Evolutionary conservation across 345 rosid species (phyloP).

Genomic region (Lepidium africanum): DNA sequence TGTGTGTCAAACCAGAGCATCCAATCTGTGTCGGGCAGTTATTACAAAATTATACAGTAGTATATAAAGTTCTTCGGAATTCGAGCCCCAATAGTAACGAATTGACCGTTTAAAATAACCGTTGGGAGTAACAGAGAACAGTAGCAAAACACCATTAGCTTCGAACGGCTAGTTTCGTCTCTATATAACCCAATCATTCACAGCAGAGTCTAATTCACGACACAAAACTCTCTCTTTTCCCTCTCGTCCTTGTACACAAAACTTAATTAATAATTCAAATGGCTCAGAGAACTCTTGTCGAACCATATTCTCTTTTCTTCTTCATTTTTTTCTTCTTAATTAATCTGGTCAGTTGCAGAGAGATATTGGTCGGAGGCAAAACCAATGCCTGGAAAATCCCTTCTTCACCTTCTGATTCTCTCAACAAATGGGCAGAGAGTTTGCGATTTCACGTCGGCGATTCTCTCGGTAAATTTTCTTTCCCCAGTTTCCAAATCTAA

Average conservation of each 20-base stretch:
- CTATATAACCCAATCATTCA: not conserved
- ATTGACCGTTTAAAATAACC: conserved; percentile 2
- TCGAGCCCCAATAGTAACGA: not conserved
- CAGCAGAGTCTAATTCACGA: not conserved
- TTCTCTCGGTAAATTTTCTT: conserved; percentile 38
- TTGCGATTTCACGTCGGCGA: conserved; percentile 60
- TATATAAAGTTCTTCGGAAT: not conserved
- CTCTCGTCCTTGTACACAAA: not conserved
- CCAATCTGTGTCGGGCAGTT: not conserved
- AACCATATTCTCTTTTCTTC: conserved; percentile 13
- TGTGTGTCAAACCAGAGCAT: no score
- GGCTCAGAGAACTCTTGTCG: conserved; percentile 24
- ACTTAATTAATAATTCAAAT: not conserved
- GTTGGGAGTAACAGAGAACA: conserved; percentile 9
- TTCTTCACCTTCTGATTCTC: conserved; percentile 60
- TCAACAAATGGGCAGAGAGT: conserved; percentile 66
- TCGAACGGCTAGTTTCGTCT: conserved; percentile 43
- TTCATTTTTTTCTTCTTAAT: conserved; percentile 5
- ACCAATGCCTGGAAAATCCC: conserved; percentile 50
- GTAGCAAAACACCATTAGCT: not conserved
- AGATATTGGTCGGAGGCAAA: conserved; percentile 49
- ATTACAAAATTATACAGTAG: not conserved
- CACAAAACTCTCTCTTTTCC: not conserved
- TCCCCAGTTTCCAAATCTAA: not conserved
- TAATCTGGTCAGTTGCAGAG: conserved; percentile 33